phyloP scores from a whole-genome alignment of 129 eudicot genomes.

The Deinandra increscens region DNA sequence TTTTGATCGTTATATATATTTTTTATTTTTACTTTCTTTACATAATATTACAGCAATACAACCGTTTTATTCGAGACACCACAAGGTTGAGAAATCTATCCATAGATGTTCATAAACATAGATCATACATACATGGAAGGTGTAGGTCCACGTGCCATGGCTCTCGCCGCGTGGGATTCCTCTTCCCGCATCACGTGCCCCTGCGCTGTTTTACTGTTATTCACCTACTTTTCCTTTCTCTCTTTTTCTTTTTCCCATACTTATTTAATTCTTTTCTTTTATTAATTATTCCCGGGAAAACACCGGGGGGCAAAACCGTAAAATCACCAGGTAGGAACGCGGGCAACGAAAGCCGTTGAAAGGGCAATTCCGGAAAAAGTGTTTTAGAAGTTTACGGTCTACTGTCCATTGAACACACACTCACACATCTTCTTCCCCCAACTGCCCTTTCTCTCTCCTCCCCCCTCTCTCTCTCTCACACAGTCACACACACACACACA shows the following conservation, averaged over 20 bases:
- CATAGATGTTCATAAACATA: no score
- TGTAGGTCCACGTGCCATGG: slow-evolving; percentile 34
- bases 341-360: slow-evolving; percentile 35
- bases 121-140: slow-evolving; percentile 30
- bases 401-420: slow-evolving; percentile 10
- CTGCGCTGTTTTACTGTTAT: slow-evolving; percentile 42
- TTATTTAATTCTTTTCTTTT: background rate
- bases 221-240: slow-evolving; percentile 39
- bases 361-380: slow-evolving; percentile 29
- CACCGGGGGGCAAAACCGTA: slow-evolving; percentile 23
- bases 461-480: slow-evolving; percentile 9
- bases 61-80: no score
- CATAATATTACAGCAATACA: no score
- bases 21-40: no score
- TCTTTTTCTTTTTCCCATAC: background rate
- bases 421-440: background rate
- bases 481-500: slow-evolving; percentile 11
- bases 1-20: no score
- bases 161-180: slow-evolving; percentile 37
- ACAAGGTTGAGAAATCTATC: no score
- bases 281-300: slow-evolving; percentile 27
- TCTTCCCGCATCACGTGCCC: no score
- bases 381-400: slow-evolving; percentile 18
- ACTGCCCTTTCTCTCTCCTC: slow-evolving; percentile 31
- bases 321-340: slow-evolving; percentile 5